These are phyloP conservation scores for Sergeia podlipaevii DNA, from an alignment of 208 protist genomes.

Conservation along the genomic window DNA sequence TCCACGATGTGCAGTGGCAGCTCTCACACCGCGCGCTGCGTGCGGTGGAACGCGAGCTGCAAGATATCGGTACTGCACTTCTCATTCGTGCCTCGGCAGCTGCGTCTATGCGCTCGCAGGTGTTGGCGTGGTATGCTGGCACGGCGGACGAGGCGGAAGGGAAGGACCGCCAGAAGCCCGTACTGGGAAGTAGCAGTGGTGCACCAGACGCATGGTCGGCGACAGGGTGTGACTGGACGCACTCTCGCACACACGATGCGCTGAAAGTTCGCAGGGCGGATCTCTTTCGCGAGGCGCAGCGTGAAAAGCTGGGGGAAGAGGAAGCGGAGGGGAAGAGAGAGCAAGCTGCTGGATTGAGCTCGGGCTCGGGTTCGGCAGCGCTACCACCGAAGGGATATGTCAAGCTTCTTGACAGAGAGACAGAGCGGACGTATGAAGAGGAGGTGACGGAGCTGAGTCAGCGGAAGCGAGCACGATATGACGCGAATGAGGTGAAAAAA, in stretches of 20 bases:
- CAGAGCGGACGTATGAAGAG: conserved; percentile 80
- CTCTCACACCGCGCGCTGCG: conserved; percentile 52
- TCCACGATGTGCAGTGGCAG: conserved; percentile 54
- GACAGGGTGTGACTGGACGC: conserved; percentile 79
- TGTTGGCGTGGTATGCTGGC: conserved; percentile 62
- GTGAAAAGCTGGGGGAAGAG: not conserved
- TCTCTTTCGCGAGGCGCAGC: conserved; percentile 17
- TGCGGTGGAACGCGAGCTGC: conserved; percentile 50
- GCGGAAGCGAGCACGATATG: conserved; percentile 69
- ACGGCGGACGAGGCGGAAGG: conserved; percentile 4
- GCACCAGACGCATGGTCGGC: conserved; percentile 42
- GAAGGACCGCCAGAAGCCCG: not conserved
- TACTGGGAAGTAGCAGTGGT: not conserved
- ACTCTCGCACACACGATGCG: conserved; percentile 32
- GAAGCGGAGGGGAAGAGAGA: conserved; percentile 2
- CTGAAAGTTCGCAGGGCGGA: conserved; percentile 50
- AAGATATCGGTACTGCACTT: conserved; percentile 72
- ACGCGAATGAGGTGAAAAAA: conserved; percentile 78
- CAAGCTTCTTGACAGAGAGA: conserved; percentile 61
- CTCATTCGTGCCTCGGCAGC: conserved; percentile 49
- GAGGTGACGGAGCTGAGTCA: conserved; percentile 51
- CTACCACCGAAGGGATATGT: conserved; percentile 35
- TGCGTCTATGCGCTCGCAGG: conserved; percentile 56
- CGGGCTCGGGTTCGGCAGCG: not conserved
- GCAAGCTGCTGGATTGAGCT: not conserved